A percentile compares a stretch with the other conserved stretches of the same genome.
These are phyloP conservation scores for Pharus latifolius DNA, from an alignment of 176 grass and related monocot genomes.

Conservation along the genomic window DNA sequence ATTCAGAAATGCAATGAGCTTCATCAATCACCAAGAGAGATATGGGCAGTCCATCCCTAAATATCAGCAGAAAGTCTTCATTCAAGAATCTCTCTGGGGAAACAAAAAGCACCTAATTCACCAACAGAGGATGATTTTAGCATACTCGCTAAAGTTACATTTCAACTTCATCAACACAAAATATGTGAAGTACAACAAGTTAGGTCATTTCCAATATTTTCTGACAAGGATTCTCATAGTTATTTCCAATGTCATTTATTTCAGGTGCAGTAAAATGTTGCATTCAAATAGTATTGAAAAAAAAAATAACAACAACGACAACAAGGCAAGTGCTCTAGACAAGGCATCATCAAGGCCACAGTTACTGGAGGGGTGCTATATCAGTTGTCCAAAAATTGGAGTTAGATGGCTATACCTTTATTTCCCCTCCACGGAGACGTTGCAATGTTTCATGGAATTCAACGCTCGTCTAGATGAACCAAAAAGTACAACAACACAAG, in stretches of 20 bases:
- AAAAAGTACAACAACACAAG: conserved; percentile 8
- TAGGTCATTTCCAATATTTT: not conserved
- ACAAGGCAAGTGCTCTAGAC: not conserved
- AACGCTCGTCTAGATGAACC: conserved; percentile 40
- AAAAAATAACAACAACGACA: too few species aligned
- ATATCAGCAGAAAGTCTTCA: conserved; percentile 68
- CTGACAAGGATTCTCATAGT: not conserved
- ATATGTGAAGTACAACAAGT: not conserved
- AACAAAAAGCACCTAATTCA: conserved; percentile 83
- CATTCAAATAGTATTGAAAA: not conserved
- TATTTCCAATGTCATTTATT: not conserved
- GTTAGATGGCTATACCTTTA: conserved; percentile 56
- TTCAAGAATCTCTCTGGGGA: conserved; percentile 98
- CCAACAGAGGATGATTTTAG: conserved; percentile 19
- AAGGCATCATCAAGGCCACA: not conserved
- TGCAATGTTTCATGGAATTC: conserved; percentile 65
- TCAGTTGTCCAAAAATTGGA: not conserved
- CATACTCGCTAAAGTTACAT: not conserved
- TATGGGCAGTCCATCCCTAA: conserved; percentile 56
- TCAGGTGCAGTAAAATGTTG: not conserved
- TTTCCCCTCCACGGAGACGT: conserved; percentile 57
- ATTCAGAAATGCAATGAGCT: conserved; percentile 99
- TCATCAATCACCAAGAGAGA: conserved; percentile 94
- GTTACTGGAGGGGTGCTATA: not conserved
- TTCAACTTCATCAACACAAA: not conserved